Conservation (phyloP, 2,329 filamentous ascomycete species). For the Ophioceras dolichostomum region DNA sequence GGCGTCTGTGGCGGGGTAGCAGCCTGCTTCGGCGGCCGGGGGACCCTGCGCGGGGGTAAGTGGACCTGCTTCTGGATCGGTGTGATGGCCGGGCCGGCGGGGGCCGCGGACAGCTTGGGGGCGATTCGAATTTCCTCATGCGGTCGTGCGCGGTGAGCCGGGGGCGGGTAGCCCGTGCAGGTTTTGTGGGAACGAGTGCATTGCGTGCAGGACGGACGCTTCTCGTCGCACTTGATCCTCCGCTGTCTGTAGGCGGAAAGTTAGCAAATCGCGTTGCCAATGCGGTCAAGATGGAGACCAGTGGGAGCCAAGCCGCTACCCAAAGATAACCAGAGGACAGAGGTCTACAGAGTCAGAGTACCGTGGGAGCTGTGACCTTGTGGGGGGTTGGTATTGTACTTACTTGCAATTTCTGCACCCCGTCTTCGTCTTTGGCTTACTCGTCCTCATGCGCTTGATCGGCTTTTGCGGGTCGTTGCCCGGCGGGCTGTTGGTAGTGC, state of each 20-base stretch:
- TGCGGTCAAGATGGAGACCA: not conserved
- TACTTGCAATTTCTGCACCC: constrained; percentile 59
- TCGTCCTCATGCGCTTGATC: constrained; percentile 33
- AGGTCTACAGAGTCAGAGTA: too few relatives aligned
- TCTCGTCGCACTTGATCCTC: constrained; percentile 56
- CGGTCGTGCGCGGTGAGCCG: constrained; percentile 31
- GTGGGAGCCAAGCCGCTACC: constrained; percentile 5
- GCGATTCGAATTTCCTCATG: constrained; percentile 36
- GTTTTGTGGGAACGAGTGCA: constrained; percentile 45
- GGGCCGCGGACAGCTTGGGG: constrained; percentile 26
- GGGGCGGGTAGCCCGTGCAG: constrained; percentile 52
- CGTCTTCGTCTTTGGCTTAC: constrained; percentile 52
- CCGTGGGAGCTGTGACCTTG: too few relatives aligned
- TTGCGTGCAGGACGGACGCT: constrained; percentile 45
- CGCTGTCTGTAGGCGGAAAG: constrained; percentile 29
- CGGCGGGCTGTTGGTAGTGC: not conserved
- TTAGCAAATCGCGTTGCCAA: constrained; percentile 8
- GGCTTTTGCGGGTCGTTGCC: constrained; percentile 15
- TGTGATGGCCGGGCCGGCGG: constrained; percentile 6
- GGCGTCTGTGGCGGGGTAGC: constrained; percentile 22
- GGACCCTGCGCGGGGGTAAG: constrained; percentile 6
- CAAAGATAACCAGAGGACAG: constrained; percentile 3
- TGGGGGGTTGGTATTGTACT: constrained; percentile 20
- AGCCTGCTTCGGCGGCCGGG: constrained; percentile 1
- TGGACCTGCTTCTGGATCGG: constrained; percentile 10